Evolutionary conservation across 208 protist species (phyloP).

Genomic region (Endotrypanum monterogeii): DNA sequence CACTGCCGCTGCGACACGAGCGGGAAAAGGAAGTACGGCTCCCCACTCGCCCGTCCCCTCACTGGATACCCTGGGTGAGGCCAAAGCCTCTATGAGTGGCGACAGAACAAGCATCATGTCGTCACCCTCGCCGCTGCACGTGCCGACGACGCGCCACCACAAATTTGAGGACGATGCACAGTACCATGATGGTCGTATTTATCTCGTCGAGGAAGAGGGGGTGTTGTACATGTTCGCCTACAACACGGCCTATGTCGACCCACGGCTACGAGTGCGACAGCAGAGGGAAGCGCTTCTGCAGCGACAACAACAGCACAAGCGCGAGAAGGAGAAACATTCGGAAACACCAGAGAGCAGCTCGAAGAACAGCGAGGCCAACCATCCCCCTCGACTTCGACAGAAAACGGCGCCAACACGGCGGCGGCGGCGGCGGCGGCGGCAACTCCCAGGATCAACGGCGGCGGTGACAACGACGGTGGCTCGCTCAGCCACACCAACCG

Average conservation of each 20-base stretch:
- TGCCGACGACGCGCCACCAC: constrained; percentile 26
- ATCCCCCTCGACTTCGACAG: neutral
- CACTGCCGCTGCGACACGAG: neutral
- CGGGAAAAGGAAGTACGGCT: neutral
- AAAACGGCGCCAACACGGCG: neutral
- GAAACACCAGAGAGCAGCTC: neutral
- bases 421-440: neutral
- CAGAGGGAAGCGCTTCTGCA: constrained; percentile 16
- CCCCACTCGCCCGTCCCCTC: neutral
- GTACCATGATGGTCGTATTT: constrained; percentile 62
- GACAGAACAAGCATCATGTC: neutral
- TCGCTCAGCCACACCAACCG: constrained; percentile 2
- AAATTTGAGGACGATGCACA: constrained; percentile 38
- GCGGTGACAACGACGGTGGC: neutral
- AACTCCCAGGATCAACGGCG: neutral
- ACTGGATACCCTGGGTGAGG: neutral
- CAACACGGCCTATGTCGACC: constrained; percentile 36
- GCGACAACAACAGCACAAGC: constrained; percentile 2
- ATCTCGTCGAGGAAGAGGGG: constrained; percentile 65
- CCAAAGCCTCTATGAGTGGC: no score
- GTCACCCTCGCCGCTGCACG: constrained; percentile 7
- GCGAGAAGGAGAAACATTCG: neutral
- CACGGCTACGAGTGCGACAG: constrained; percentile 8
- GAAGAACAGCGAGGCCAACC: neutral
- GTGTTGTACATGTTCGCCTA: constrained; percentile 71